These are phyloP conservation scores for Diaporthe sp. DNA, from an alignment of 2,329 filamentous ascomycete species.

Conservation along the genomic window DNA sequence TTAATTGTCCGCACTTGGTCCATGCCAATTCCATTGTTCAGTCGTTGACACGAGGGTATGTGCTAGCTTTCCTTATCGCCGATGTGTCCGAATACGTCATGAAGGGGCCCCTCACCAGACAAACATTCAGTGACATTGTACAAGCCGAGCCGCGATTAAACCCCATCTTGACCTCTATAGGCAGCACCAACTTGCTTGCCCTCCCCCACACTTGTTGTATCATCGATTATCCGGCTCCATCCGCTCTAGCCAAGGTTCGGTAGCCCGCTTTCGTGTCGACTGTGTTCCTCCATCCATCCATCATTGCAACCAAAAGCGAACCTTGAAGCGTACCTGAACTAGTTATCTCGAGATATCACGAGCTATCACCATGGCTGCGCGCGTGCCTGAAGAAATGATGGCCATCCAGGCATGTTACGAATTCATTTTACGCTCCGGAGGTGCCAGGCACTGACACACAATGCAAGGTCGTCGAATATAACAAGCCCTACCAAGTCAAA, in stretches of 20 bases:
- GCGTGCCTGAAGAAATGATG: constrained; percentile 27
- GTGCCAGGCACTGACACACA: not conserved
- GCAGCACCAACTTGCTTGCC: too few relatives aligned
- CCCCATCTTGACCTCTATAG: not conserved
- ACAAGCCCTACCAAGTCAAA: constrained; percentile 65
- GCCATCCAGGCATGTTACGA: constrained; percentile 28
- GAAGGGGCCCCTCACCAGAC: not conserved
- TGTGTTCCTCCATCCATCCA: not conserved
- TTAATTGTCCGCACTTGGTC: too few relatives aligned
- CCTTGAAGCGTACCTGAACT: not conserved
- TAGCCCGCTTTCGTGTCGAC: not conserved
- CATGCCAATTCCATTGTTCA: not conserved
- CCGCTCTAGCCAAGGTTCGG: not conserved
- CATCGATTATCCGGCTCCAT: not conserved
- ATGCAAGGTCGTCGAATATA: constrained; percentile 51
- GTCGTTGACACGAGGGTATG: not conserved
- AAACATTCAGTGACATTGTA: not conserved
- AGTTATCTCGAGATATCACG: not conserved
- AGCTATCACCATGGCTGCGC: not conserved
- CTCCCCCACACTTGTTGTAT: not conserved
- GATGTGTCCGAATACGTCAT: constrained; percentile 16
- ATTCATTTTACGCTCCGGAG: too few relatives aligned
- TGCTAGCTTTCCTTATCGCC: not conserved
- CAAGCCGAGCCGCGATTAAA: not conserved
- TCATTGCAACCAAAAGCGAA: not conserved